Percentiles rank a stretch among this genome's conserved stretches.
These are phyloP conservation scores for Moricandia arvensis DNA, from an alignment of 345 rosid species.

Conservation along the genomic window DNA sequence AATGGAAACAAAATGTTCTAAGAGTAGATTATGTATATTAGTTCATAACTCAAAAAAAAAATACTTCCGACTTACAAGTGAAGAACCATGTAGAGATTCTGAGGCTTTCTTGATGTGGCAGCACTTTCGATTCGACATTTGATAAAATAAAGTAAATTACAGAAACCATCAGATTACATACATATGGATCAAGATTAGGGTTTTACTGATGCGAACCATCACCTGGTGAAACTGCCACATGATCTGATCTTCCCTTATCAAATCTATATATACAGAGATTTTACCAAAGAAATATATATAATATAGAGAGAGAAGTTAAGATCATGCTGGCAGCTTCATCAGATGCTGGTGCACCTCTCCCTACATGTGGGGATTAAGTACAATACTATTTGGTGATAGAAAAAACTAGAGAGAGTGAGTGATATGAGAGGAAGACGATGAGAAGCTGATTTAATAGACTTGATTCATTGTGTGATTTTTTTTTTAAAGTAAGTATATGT, in stretches of 20 bases:
- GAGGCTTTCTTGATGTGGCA: background rate
- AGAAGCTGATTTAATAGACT: conserved; percentile 23
- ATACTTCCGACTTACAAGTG: conserved; percentile 19
- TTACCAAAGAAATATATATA: background rate
- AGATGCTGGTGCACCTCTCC: conserved; percentile 30
- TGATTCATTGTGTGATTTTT: background rate
- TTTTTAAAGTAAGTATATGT: background rate
- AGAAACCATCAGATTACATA: background rate
- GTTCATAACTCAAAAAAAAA: background rate
- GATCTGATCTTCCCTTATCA: conserved; percentile 59
- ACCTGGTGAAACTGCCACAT: conserved; percentile 83
- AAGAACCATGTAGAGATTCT: background rate
- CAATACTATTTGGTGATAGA: background rate
- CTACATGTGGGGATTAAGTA: background rate
- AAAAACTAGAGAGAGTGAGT: conserved; percentile 18
- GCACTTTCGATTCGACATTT: background rate
- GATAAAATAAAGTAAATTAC: background rate
- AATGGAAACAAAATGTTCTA: background rate
- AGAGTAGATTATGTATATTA: background rate
- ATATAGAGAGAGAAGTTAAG: conserved; percentile 26
- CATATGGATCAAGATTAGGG: conserved; percentile 13
- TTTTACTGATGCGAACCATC: conserved; percentile 41
- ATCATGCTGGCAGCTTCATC: conserved; percentile 40
- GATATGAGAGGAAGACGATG: background rate
- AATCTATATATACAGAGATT: background rate